Percentiles rank a stretch among this genome's conserved stretches.
Conservation (phyloP, 179 eudicot species). For the Silene coronaria region DNA sequence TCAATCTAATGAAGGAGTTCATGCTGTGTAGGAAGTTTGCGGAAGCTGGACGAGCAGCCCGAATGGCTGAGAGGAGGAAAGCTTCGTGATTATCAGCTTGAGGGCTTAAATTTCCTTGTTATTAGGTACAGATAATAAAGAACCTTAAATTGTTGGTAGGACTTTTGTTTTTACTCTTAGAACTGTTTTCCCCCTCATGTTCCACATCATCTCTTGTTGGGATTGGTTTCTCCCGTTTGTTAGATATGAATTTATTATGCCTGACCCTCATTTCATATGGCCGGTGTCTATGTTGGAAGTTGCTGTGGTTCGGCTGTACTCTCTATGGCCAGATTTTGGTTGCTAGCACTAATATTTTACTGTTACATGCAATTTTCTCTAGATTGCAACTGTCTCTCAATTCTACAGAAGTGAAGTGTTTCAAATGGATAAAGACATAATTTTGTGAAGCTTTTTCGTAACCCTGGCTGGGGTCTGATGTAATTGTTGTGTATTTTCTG, state of each 20-base stretch:
- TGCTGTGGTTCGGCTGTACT: background rate
- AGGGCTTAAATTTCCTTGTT: conserved; percentile 94
- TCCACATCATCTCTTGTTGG: background rate
- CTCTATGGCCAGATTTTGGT: background rate
- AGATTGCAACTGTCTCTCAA: background rate
- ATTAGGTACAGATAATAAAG: conserved; percentile 52
- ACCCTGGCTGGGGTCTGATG: background rate
- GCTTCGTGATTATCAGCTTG: conserved; percentile 98
- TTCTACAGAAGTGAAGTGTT: background rate
- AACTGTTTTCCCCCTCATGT: background rate
- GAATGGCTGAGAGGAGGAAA: conserved; percentile 97
- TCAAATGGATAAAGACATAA: background rate
- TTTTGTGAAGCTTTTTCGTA: background rate
- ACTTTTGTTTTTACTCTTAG: background rate
- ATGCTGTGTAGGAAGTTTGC: conserved; percentile 61
- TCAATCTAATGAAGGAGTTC: conserved; percentile 20
- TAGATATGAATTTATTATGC: background rate
- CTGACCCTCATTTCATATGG: background rate
- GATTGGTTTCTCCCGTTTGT: background rate
- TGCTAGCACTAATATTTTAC: background rate
- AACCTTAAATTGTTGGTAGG: background rate
- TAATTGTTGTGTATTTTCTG: background rate
- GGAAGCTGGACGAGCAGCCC: conserved; percentile 99
- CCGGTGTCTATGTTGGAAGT: background rate
- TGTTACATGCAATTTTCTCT: background rate